A percentile compares a stretch with the other conserved stretches of the same genome.
Evolutionary conservation across 192 early-diverging fungal genomes (phyloP).

Genomic region (Entomortierella beljakovae): DNA sequence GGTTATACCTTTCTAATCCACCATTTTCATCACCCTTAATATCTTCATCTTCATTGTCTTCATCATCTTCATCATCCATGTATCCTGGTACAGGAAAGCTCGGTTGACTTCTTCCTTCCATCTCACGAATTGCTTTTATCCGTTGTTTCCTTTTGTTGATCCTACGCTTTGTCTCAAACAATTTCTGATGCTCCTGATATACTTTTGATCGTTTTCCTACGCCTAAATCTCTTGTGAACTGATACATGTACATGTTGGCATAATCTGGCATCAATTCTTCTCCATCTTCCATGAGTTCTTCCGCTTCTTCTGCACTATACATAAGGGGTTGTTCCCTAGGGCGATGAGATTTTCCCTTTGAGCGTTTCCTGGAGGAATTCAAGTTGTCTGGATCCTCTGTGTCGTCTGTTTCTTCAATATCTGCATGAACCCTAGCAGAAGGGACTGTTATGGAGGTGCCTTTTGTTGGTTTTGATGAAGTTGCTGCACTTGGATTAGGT

Average conservation of each 20-base stretch:
- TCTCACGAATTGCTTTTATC: slow-evolving; percentile 3
- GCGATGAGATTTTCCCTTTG: slow-evolving; percentile 16
- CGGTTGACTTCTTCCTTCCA: slow-evolving; percentile 23
- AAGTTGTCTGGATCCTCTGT: not conserved
- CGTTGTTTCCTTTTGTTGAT: slow-evolving; percentile 19
- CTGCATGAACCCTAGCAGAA: slow-evolving; percentile 4
- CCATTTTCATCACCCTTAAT: not conserved
- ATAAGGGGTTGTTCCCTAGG: not conserved
- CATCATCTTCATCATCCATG: slow-evolving; percentile 6
- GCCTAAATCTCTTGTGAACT: slow-evolving; percentile 47
- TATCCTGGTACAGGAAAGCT: not conserved
- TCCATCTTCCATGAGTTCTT: slow-evolving; percentile 4
- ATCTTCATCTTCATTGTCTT: not conserved
- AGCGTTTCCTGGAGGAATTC: slow-evolving; percentile 13
- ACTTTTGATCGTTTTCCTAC: slow-evolving; percentile 25
- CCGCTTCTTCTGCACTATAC: slow-evolving; percentile 5
- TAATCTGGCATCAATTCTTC: slow-evolving; percentile 39
- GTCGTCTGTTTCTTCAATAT: slow-evolving; percentile 17
- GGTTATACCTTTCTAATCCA: slow-evolving; percentile 4
- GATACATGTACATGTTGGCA: slow-evolving; percentile 42
- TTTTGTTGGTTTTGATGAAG: slow-evolving; percentile 12
- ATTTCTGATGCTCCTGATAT: slow-evolving; percentile 26
- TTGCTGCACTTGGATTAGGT: not conserved
- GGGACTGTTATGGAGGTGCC: slow-evolving; percentile 30
- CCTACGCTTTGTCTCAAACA: slow-evolving; percentile 17